Base-by-base conservation (phyloP, 192 early-diverging fungal species). In the Chytriomyces hyalinus region DNA sequence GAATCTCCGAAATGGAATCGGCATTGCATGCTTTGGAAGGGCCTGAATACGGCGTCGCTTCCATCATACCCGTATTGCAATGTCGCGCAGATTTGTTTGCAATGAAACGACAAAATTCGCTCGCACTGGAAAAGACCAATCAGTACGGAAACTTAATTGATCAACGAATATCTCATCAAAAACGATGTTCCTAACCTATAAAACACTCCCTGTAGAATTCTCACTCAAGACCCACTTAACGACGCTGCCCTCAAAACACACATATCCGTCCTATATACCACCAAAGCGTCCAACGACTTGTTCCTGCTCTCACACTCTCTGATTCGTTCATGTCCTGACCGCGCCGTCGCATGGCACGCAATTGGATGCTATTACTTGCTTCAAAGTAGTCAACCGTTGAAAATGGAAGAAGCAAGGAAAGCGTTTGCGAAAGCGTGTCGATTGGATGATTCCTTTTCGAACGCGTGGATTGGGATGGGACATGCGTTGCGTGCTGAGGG, bases 401-500 rank as follows among this genome's bases (percentile, higher is more conserved):
- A 91, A 22, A 82, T 90, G 63, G 64, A 80, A 2, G 92, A 93
- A 47, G 91, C 94, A 0, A 72, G 91, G 67, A 71, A 77, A 48
- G 92, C 90, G 79, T 93, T 93, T 79, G 86, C 83, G 66, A 91
- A 93, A 78, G 80, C 91, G 1, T 82, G 88, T 6, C 77, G 75
- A 1, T 86, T 93, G 47, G 90, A 95, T 77, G 73, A 80, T 10
- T 78, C 80, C 47, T 92, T 86, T 84, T 90, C 85, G 0, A 84
- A 87, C 5, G 92, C 89, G 17, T 96, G 94, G 94, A 78, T 96
- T 22, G 93, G 91, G 11, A 91, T 91, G 74, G 94, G 88, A 6
- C 93, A 95, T 80, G 84, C 92, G n/a, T 93, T 93, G 79, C 86
- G 92, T 7, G 76, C 83, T 9, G 93, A 94, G 73, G 87, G 87